Evolutionary conservation across 2,329 filamentous ascomycete genomes (phyloP).

Genomic region (Mycosphaerelloides madeirae): DNA sequence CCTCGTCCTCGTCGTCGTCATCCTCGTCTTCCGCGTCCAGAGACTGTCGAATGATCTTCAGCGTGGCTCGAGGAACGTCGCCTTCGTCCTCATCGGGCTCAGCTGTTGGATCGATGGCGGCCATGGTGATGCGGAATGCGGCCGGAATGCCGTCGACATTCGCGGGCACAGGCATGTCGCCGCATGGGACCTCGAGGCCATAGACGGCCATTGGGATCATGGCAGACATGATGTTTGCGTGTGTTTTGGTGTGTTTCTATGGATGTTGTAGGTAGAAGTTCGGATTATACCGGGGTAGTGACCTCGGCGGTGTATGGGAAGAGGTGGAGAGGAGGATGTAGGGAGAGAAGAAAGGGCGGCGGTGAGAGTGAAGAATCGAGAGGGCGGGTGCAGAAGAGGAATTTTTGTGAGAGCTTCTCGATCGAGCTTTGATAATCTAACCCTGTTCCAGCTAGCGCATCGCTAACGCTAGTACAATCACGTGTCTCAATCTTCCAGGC

Average conservation of each 20-base stretch:
- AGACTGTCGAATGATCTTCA: slow-evolving; percentile 81
- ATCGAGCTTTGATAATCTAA: too few relatives aligned
- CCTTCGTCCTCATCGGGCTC: slow-evolving; percentile 45
- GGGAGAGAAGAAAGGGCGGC: not conserved
- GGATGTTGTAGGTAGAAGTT: not conserved
- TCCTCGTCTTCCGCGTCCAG: slow-evolving; percentile 59
- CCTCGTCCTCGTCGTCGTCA: slow-evolving; percentile 60
- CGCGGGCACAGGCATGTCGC: slow-evolving; percentile 76
- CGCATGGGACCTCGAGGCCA: slow-evolving; percentile 83
- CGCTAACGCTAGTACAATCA: too few relatives aligned
- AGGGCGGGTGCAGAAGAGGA: too few relatives aligned
- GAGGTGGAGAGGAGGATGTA: not conserved
- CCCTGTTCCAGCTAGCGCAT: too few relatives aligned
- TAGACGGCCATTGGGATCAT: slow-evolving; percentile 67
- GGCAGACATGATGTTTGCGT: slow-evolving; percentile 18
- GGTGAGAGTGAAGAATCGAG: not conserved
- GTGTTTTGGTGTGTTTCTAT: too few relatives aligned
- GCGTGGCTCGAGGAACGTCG: slow-evolving; percentile 67
- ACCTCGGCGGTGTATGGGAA: not conserved
- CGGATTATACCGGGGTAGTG: not conserved
- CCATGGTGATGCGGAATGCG: slow-evolving; percentile 96
- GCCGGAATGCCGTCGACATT: slow-evolving; percentile 68
- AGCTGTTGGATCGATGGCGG: slow-evolving; percentile 87
- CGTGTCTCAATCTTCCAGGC: too few relatives aligned
- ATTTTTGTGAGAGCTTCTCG: too few relatives aligned